Evolutionary conservation across 768 basidiomycete genomes (phyloP).

Genomic region (Mycena indigotica): DNA sequence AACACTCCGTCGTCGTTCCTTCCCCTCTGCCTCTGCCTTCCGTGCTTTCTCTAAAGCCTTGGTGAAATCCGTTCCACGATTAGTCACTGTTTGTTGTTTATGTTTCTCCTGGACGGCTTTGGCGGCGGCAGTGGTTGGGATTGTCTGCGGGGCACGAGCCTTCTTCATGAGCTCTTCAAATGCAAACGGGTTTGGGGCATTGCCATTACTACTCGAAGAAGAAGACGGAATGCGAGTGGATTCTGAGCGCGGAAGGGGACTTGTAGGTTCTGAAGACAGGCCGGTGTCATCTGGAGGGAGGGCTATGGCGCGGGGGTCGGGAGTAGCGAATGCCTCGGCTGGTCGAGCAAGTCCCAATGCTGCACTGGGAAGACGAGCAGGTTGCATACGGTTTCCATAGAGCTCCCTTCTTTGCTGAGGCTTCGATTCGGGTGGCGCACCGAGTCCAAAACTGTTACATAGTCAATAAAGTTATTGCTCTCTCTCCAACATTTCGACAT

Average conservation of each 20-base stretch:
- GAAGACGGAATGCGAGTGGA: neutral
- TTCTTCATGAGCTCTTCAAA: slow-evolving; percentile 1
- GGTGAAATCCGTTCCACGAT: slow-evolving; percentile 39
- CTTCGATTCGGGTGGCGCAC: slow-evolving; percentile 56
- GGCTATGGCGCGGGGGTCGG: slow-evolving; percentile 9
- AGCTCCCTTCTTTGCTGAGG: slow-evolving; percentile 62
- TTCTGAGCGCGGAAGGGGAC: neutral
- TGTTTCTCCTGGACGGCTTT: neutral
- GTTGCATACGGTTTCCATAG: slow-evolving; percentile 71
- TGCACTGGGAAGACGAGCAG: slow-evolving; percentile 30
- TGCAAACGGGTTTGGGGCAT: neutral
- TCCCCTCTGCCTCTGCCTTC: slow-evolving; percentile 36
- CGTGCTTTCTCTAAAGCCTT: slow-evolving; percentile 45
- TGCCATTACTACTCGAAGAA: neutral
- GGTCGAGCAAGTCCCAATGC: slow-evolving; percentile 26
- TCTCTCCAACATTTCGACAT: neutral
- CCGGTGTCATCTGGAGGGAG: neutral
- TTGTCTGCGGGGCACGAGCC: neutral
- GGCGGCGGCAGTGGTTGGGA: neutral
- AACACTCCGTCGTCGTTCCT: slow-evolving; percentile 22
- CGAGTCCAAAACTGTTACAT: slow-evolving; percentile 59
- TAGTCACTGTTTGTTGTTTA: slow-evolving; percentile 4
- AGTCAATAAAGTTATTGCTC: neutral
- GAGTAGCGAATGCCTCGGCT: neutral
- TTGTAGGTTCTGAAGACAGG: neutral